These are phyloP conservation scores for Cytospora chrysosperma DNA, from an alignment of 2,329 filamentous ascomycete genomes.

Conservation along the genomic window DNA sequence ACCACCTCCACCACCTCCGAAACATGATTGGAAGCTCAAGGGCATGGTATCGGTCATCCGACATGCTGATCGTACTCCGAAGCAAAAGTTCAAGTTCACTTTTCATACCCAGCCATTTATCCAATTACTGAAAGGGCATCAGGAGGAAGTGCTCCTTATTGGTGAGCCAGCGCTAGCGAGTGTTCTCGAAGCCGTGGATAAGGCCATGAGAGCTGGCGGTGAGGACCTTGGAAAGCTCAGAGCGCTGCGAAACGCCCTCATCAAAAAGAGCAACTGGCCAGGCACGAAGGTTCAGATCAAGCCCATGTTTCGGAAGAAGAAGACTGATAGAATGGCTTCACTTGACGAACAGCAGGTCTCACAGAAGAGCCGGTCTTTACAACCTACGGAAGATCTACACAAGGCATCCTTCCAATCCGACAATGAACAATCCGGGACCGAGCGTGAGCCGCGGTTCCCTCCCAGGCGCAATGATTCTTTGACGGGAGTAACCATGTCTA, in stretches of 20 bases:
- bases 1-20: conserved; percentile 68
- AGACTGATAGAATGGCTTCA: conserved; percentile 55
- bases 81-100: conserved; percentile 99
- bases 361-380: conserved; percentile 31
- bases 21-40: conserved; percentile 97
- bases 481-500: conserved; percentile 86
- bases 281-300: conserved; percentile 99
- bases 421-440: conserved; percentile 14
- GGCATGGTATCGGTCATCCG: conserved; percentile 95
- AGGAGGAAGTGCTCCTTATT: conserved; percentile 92
- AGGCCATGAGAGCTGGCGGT: conserved; percentile 72
- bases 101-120: conserved; percentile 97
- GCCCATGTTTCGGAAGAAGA: conserved; percentile 94
- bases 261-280: conserved; percentile 90
- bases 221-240: conserved; percentile 89
- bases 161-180: conserved; percentile 86
- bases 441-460: conserved; percentile 39
- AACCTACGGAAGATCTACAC: conserved; percentile 25
- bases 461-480: conserved; percentile 77
- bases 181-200: conserved; percentile 82
- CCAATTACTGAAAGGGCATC: conserved; percentile 88
- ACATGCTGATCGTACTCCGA: conserved; percentile 94
- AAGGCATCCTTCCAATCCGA: conserved; percentile 9
- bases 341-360: conserved; percentile 38
- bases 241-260: conserved; percentile 78